These are phyloP conservation scores for Simmondsia chinensis DNA, from an alignment of 148 eudicot genomes.

Conservation along the genomic window DNA sequence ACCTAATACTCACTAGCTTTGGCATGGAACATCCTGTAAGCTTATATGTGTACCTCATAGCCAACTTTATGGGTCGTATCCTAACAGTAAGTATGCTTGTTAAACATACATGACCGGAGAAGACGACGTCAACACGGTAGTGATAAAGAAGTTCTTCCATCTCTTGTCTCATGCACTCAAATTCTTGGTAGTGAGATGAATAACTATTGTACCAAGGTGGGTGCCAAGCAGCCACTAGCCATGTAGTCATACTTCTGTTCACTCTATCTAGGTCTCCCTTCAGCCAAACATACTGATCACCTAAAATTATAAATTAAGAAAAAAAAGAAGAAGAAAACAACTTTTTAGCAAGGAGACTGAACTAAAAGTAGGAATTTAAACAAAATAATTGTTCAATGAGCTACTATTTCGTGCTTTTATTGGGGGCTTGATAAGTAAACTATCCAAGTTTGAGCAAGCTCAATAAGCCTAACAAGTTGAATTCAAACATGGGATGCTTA, in stretches of 20 bases:
- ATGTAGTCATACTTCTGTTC: conserved; percentile 57
- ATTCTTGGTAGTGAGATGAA: conserved; percentile 90
- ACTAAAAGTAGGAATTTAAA: too few relatives aligned
- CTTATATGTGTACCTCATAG: too few relatives aligned
- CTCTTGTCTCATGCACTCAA: conserved; percentile 93
- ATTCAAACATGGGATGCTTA: too few relatives aligned
- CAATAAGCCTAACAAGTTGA: too few relatives aligned
- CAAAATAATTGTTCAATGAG: too few relatives aligned
- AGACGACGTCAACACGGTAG: conserved; percentile 68
- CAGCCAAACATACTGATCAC: conserved; percentile 76
- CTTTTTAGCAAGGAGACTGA: background rate
- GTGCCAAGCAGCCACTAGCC: conserved; percentile 90
- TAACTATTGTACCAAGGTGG: conserved; percentile 97
- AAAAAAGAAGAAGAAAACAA: background rate
- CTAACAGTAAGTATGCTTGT: background rate
- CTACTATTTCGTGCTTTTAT: too few relatives aligned
- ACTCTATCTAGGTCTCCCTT: conserved; percentile 41
- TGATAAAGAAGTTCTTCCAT: conserved; percentile 71
- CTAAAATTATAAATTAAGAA: conserved; percentile 16
- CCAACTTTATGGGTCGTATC: too few relatives aligned
- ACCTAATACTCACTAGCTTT: too few relatives aligned
- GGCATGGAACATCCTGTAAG: too few relatives aligned
- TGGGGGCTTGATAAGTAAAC: too few relatives aligned
- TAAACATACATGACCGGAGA: conserved; percentile 93
- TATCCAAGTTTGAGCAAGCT: too few relatives aligned